Percentiles rank a stretch among this genome's conserved stretches.
Conservation (phyloP, 306 rosid genomes). For the Chamaecrista fasciculata region DNA sequence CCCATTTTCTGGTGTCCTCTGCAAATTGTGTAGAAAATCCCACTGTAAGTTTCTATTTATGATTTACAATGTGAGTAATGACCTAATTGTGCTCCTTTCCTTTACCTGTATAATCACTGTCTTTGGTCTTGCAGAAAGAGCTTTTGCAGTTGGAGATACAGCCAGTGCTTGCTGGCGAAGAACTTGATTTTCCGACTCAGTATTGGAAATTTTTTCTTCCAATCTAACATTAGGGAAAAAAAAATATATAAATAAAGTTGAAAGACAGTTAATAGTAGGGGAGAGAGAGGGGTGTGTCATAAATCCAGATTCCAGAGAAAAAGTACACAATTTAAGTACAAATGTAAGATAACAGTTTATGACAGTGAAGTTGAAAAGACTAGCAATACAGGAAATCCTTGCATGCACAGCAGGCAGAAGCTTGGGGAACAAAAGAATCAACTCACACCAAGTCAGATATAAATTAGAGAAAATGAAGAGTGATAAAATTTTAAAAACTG, state of each 20-base stretch:
- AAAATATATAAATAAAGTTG: slow-evolving; percentile 14
- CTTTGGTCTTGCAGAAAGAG: slow-evolving; percentile 76
- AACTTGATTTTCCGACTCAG: slow-evolving; percentile 98
- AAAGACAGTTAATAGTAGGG: slow-evolving; percentile 2
- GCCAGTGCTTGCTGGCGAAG: slow-evolving; percentile 99
- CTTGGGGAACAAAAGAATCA: slow-evolving; percentile 1
- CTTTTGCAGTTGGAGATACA: slow-evolving; percentile 84
- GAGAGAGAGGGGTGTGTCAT: slow-evolving; percentile 13
- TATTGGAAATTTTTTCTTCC: slow-evolving; percentile 92
- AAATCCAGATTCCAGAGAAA: slow-evolving; percentile 14
- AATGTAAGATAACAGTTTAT: slow-evolving; percentile 7
- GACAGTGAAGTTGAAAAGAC: slow-evolving; percentile 8
- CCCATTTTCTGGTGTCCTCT: slow-evolving; percentile 98
- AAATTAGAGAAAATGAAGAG: slow-evolving; percentile 11
- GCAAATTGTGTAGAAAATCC: slow-evolving; percentile 43
- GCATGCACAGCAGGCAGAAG: not conserved
- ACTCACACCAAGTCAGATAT: not conserved
- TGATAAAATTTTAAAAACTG: not conserved
- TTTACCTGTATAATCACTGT: slow-evolving; percentile 85
- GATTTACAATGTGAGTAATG: slow-evolving; percentile 24
- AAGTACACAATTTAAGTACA: not conserved
- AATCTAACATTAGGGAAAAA: slow-evolving; percentile 49
- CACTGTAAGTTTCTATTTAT: slow-evolving; percentile 21
- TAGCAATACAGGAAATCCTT: not conserved
- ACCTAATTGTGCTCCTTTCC: slow-evolving; percentile 3